Evolutionary conservation across 805 yeast genomes (phyloP), one percentile per base, ranked within the genome.

Genomic region (Cyberlindnera saturnus): DNA sequence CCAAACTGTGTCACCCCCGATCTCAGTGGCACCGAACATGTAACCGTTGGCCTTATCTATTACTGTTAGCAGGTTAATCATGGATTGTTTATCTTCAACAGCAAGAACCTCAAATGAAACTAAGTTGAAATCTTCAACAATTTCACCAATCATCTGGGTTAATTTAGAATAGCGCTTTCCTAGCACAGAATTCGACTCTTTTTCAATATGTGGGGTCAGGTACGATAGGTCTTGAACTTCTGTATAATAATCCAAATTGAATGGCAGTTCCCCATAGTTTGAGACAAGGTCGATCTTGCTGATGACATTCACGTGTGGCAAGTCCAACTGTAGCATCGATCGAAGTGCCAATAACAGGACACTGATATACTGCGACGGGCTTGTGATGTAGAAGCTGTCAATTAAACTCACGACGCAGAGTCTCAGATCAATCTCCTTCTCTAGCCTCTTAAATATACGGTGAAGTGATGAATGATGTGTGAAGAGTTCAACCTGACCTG

Each of bases 1-100:
- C 99, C 99, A 93, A 2, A 93, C 80, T 0, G 91, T 78, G 59
- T 93, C 99, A n/a, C 98, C 99, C 2, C 97, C 96, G 7, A 91
- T 73, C 53, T 93, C 99, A 28, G 89, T 86, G 1, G 90, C 71
- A 0, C 99, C 99, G 67, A 87, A 88, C 52, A 86, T 75, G 60
- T 93, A 93, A 0, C 99, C 99, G 54, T 83, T 86, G 3, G 97
- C 91, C 59, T 86, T 90, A 59, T 93, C 99, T 9, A 93, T 78
- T 2, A 78, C 70, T 14, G 84, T 72, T 36, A 93, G 71, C 32
- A 93, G 63, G 40, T 82, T 74, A 28, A 93, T 90, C 98, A 93
- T 93, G 29, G 93, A 80, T 46, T 81, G 79, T 57, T 93, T 93
- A 61, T 93, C 95, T 56, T 93, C 98, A 4, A 93, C 84, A 0